These are phyloP conservation scores for Tirmania nivea DNA, from an alignment of 495 filamentous ascomycete species.

Conservation along the genomic window DNA sequence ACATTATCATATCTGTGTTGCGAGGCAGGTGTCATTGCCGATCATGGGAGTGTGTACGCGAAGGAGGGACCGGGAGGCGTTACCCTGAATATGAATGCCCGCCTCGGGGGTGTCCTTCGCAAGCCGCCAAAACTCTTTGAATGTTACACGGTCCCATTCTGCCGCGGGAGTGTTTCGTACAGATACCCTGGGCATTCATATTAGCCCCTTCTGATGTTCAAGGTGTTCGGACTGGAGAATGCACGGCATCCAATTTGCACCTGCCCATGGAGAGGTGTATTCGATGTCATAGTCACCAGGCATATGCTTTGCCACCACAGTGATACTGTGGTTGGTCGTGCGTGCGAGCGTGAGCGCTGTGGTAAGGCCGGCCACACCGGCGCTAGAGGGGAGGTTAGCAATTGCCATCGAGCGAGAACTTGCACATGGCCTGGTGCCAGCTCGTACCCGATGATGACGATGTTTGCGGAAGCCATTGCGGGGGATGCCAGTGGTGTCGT, in stretches of 20 bases:
- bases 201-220: background rate
- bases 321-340: conserved; percentile 44
- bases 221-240: background rate
- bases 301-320: conserved; percentile 87
- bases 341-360: conserved; percentile 65
- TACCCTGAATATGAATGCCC: conserved; percentile 71
- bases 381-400: conserved; percentile 29
- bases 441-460: conserved; percentile 43
- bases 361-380: conserved; percentile 82
- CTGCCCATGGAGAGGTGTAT: conserved; percentile 89
- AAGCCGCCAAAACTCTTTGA: conserved; percentile 25
- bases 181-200: conserved; percentile 26
- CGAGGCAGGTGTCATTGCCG: background rate
- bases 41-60: background rate
- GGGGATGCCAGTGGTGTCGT: no score
- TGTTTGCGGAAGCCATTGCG: conserved; percentile 22
- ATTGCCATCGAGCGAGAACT: background rate
- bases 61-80: conserved; percentile 1
- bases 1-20: conserved; percentile 32
- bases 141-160: conserved; percentile 22
- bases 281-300: conserved; percentile 94
- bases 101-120: conserved; percentile 59
- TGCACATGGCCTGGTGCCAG: background rate
- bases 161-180: conserved; percentile 29
- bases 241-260: conserved; percentile 64